Conservation (phyloP, 1,139 yeast species). For the Lodderomyces margitis region DNA sequence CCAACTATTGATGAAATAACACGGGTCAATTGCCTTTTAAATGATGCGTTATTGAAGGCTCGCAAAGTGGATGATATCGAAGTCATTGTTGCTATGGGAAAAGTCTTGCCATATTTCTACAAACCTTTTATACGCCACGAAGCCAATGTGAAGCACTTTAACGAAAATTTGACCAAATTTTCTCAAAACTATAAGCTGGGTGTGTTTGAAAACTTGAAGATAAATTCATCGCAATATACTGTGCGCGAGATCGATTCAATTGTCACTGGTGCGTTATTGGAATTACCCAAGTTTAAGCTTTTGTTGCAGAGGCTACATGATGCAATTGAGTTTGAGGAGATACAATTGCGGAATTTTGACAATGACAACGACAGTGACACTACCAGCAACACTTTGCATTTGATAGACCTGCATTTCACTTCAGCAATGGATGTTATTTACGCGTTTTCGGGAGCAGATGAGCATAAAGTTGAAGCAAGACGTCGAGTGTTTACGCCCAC, state of each 20-base stretch:
- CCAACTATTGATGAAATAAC: constrained; percentile 95
- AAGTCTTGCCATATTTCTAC: constrained; percentile 83
- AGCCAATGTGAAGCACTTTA: constrained; percentile 54
- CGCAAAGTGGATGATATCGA: constrained; percentile 68
- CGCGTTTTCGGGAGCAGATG: constrained; percentile 65
- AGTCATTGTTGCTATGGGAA: constrained; percentile 72
- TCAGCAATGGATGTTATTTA: constrained; percentile 67
- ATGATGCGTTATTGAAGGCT: constrained; percentile 72
- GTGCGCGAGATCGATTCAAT: constrained; percentile 63
- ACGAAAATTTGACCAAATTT: constrained; percentile 44
- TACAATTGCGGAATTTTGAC: constrained; percentile 12
- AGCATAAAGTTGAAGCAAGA: constrained; percentile 40
- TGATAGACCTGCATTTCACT: constrained; percentile 42
- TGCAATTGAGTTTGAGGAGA: constrained; percentile 25
- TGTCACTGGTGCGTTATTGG: constrained; percentile 63
- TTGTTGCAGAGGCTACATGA: constrained; percentile 56
- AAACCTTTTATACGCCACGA: constrained; percentile 92
- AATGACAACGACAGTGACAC: constrained; percentile 6
- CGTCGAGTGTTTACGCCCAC: constrained; percentile 85
- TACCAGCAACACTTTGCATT: constrained; percentile 15
- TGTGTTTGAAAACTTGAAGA: constrained; percentile 32
- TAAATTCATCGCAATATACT: constrained; percentile 44
- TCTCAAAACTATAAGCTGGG: constrained; percentile 44
- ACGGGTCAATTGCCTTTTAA: constrained; percentile 78
- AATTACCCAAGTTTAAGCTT: constrained; percentile 66